Evolutionary conservation across 352 stramenopile species (phyloP).

Genomic region (Globisporangium polare): DNA sequence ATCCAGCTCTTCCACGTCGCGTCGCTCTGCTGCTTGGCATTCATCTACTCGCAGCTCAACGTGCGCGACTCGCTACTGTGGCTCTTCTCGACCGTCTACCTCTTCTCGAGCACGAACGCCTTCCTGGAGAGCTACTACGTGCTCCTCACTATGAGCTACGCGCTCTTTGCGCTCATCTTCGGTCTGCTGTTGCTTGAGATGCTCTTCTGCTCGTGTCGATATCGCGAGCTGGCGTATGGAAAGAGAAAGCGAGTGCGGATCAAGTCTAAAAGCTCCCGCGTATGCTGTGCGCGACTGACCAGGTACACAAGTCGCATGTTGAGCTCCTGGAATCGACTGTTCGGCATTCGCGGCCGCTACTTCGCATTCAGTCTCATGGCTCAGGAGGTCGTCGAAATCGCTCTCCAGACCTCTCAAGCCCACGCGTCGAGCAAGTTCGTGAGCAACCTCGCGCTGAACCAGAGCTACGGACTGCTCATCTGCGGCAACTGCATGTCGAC

Average conservation of each 20-base stretch:
- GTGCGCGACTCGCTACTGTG: constrained; percentile 4
- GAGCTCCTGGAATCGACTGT: constrained; percentile 1
- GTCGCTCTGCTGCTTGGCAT: background rate
- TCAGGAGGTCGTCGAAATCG: constrained; percentile 9
- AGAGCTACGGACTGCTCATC: constrained; percentile 10
- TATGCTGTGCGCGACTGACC: background rate
- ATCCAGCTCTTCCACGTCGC: constrained; percentile 7
- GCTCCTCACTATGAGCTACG: background rate
- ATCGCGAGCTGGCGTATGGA: constrained; percentile 6
- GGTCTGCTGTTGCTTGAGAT: background rate
- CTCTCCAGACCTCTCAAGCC: constrained; percentile 8
- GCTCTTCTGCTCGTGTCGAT: constrained; percentile 9
- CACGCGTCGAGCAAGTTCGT: constrained; percentile 13
- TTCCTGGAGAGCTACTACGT: background rate
- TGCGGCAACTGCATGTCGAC: constrained; percentile 13
- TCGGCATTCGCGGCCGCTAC: constrained; percentile 12
- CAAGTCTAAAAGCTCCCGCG: background rate
- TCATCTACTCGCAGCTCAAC: constrained; percentile 7
- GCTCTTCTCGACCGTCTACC: constrained; percentile 8
- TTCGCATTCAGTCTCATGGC: constrained; percentile 8
- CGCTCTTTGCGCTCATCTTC: constrained; percentile 4
- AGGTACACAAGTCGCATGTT: background rate
- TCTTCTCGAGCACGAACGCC: constrained; percentile 4
- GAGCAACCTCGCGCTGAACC: constrained; percentile 14
- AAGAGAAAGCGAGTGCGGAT: background rate